Evolutionary conservation across 441 rosid genomes (phyloP).

Genomic region (Raphanus hybrid): DNA sequence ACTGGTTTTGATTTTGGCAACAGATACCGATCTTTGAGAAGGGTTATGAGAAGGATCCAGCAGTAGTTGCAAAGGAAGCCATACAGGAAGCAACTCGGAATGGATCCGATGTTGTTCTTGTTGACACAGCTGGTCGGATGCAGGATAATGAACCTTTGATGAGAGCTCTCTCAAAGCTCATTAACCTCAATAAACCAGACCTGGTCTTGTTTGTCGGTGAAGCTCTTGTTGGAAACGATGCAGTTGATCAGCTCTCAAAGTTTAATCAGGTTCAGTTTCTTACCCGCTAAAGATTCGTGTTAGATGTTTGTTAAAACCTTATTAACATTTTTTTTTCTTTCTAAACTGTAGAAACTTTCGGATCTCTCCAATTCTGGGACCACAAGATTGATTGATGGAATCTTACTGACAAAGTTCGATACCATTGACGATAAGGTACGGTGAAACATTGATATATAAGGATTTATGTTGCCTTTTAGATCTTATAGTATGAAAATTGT

Average conservation of each 20-base stretch:
- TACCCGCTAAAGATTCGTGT: neutral
- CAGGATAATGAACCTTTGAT: conserved; percentile 98
- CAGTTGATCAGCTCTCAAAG: conserved; percentile 91
- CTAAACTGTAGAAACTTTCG: no score
- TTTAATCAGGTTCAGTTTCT: conserved; percentile 77
- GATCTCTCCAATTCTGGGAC: no score
- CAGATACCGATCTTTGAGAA: conserved; percentile 64
- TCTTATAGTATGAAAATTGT: no score
- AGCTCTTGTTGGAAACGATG: conserved; percentile 98
- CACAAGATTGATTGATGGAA: conserved; percentile 62
- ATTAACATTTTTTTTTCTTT: neutral
- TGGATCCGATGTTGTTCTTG: conserved; percentile 96
- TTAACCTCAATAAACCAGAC: conserved; percentile 84
- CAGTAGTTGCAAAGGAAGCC: conserved; percentile 98
- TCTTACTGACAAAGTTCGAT: conserved; percentile 92
- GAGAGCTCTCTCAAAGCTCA: conserved; percentile 96
- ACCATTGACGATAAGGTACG: conserved; percentile 95
- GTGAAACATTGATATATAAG: neutral
- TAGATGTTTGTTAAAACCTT: neutral
- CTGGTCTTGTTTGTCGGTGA: conserved; percentile 97
- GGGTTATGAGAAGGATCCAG: conserved; percentile 98
- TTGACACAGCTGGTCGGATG: conserved; percentile 99
- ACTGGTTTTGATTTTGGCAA: neutral
- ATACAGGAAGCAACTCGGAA: conserved; percentile 85
- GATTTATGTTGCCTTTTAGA: conserved; percentile 3